Evolutionary conservation across 2,329 filamentous ascomycete genomes (phyloP).

Genomic region (Nothomitra cinnamomea): DNA sequence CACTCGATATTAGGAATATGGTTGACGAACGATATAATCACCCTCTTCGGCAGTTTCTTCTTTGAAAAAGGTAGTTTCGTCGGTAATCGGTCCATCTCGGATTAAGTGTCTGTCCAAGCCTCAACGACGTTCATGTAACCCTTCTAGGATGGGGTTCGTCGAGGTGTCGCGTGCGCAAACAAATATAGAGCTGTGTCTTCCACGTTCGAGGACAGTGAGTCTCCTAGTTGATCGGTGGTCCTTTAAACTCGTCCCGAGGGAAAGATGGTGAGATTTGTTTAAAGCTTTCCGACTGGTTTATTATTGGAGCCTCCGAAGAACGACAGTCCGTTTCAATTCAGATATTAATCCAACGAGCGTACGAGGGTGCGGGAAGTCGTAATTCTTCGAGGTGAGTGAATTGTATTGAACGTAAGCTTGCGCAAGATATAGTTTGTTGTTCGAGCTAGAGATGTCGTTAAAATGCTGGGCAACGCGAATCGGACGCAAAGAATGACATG

Average conservation of each 20-base stretch:
- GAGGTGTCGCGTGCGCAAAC: not conserved
- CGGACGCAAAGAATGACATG: not conserved
- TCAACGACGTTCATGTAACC: not conserved
- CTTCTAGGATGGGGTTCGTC: not conserved
- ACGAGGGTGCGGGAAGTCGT: too few relatives aligned
- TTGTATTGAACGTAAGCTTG: too few relatives aligned
- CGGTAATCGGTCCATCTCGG: conserved; percentile 18
- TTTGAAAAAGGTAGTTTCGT: conserved; percentile 35
- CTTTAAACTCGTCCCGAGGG: not conserved
- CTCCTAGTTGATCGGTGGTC: not conserved
- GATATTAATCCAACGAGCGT: too few relatives aligned
- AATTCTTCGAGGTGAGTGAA: too few relatives aligned
- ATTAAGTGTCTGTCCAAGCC: not conserved
- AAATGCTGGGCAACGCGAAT: not conserved
- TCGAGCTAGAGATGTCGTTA: not conserved
- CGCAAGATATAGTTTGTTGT: not conserved
- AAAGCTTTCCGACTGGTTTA: too few relatives aligned
- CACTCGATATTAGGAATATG: not conserved
- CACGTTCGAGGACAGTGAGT: too few relatives aligned
- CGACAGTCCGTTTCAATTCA: too few relatives aligned
- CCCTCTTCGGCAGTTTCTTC: conserved; percentile 30
- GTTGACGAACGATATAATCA: conserved; percentile 33
- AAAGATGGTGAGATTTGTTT: too few relatives aligned
- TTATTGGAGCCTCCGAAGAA: too few relatives aligned
- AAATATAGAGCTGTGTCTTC: not conserved